A percentile compares a stretch with the other conserved stretches of the same genome.
Evolutionary conservation across 2,329 filamentous ascomycete genomes (phyloP).

Genomic region (Calonectria pauciramosa): DNA sequence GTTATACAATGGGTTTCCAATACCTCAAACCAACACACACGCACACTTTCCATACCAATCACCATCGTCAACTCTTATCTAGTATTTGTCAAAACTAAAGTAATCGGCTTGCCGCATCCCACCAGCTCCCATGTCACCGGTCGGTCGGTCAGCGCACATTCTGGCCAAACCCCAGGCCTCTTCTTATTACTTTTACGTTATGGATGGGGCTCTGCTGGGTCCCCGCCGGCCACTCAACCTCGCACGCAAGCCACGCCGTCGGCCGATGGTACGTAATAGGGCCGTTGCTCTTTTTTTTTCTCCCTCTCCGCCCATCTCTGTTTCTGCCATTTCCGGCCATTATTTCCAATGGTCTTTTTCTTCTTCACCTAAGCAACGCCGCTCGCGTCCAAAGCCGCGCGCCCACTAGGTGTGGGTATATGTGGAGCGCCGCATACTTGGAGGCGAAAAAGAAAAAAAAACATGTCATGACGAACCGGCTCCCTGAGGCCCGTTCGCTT

Average conservation of each 20-base stretch:
- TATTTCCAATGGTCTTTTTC: background rate
- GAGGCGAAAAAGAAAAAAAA: background rate
- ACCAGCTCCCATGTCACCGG: background rate
- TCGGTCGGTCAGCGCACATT: background rate
- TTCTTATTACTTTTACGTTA: slow-evolving; percentile 17
- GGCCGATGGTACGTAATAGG: slow-evolving; percentile 2
- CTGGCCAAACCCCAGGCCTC: background rate
- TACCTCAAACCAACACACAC: too few species aligned
- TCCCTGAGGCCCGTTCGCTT: background rate
- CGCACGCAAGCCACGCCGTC: slow-evolving; percentile 8
- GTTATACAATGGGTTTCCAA: background rate
- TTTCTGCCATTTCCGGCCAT: background rate
- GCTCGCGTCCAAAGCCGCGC: background rate
- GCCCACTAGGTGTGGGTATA: background rate
- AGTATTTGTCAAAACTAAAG: background rate
- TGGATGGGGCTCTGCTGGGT: slow-evolving; percentile 13
- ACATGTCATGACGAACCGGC: background rate
- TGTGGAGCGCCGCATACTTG: background rate
- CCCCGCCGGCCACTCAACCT: background rate
- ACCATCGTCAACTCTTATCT: background rate
- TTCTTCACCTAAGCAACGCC: background rate
- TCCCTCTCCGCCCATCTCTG: background rate
- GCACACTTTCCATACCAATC: too few species aligned
- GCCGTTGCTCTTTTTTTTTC: background rate
- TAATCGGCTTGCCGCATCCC: background rate